A percentile compares a stretch with the other conserved stretches of the same genome.
Evolutionary conservation across 805 yeast genomes (phyloP).

Genomic region (Yamadazyma paraphyllophila): DNA sequence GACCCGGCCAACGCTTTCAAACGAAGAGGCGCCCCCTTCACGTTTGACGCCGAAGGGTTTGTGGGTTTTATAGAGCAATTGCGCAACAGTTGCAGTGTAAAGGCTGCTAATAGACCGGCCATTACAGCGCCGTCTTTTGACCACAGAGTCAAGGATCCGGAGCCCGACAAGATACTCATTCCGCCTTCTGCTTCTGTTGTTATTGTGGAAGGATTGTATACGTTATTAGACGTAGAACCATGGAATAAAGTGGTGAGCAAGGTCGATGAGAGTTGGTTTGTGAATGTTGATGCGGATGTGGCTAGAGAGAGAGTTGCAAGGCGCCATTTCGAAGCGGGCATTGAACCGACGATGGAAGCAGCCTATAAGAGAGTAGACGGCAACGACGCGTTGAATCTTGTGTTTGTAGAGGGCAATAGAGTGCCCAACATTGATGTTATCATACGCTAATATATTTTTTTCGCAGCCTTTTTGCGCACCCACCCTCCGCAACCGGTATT

Average conservation of each 20-base stretch:
- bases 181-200: constrained; percentile 49
- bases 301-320: constrained; percentile 60
- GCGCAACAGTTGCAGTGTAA: constrained; percentile 2
- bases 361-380: constrained; percentile 51
- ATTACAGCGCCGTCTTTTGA: constrained; percentile 69
- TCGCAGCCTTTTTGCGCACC: neutral
- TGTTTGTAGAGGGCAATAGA: constrained; percentile 23
- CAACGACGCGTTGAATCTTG: constrained; percentile 68
- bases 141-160: constrained; percentile 74
- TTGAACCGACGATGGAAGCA: constrained; percentile 44
- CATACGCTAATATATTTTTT: neutral
- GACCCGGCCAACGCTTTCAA: constrained; percentile 57
- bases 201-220: constrained; percentile 74
- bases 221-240: constrained; percentile 54
- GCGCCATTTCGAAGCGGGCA: constrained; percentile 61
- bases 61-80: constrained; percentile 22
- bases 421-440: constrained; percentile 1
- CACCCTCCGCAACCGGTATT: neutral
- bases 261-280: constrained; percentile 49
- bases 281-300: constrained; percentile 42
- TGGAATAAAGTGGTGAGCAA: constrained; percentile 52
- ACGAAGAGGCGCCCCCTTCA: constrained; percentile 81
- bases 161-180: constrained; percentile 48
- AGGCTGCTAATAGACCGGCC: constrained; percentile 22
- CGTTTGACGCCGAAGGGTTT: constrained; percentile 62